Conservation (phyloP, 148 eudicot genomes). For the Diospyros kaki region DNA sequence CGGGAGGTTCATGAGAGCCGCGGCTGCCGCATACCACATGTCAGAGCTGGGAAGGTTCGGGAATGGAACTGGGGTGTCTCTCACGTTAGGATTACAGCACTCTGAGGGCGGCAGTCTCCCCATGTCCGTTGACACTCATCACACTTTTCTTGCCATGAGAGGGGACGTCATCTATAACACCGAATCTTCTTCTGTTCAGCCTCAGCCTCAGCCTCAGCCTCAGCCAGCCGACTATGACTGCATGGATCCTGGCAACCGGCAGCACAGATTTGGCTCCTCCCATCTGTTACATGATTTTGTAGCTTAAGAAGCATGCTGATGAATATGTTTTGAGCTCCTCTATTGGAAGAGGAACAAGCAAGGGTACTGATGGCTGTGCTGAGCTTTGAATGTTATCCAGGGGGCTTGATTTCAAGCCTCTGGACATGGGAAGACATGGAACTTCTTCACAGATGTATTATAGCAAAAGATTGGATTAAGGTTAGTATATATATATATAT, state of each 20-base stretch:
- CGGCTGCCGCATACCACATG: conserved; percentile 18
- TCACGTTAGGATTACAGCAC: conserved; percentile 26
- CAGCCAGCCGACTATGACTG: conserved; percentile 14
- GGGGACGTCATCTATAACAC: conserved; percentile 15
- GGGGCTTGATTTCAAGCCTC: too few relatives aligned
- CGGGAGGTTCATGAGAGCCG: conserved; percentile 11
- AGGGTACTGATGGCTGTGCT: background rate
- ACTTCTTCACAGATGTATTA: conserved; percentile 14
- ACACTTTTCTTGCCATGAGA: conserved; percentile 13
- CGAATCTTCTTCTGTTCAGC: conserved; percentile 11
- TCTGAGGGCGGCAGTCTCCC: conserved; percentile 17
- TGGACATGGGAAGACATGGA: conserved; percentile 3
- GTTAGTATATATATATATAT: conserved; percentile 21
- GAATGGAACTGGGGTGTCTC: conserved; percentile 22
- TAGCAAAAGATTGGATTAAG: conserved; percentile 14
- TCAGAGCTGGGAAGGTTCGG: conserved; percentile 22
- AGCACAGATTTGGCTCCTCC: conserved; percentile 20
- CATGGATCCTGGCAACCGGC: conserved; percentile 23
- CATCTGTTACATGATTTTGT: conserved; percentile 30
- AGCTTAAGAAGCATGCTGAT: conserved; percentile 13
- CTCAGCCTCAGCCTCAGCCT: conserved; percentile 12
- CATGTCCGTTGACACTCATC: conserved; percentile 15
- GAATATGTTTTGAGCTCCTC: conserved; percentile 7
- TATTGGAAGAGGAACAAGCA: background rate
- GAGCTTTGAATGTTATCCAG: background rate